Conservation (phyloP, 495 filamentous ascomycete genomes). For the Penicillium macrosclerotiorum region DNA sequence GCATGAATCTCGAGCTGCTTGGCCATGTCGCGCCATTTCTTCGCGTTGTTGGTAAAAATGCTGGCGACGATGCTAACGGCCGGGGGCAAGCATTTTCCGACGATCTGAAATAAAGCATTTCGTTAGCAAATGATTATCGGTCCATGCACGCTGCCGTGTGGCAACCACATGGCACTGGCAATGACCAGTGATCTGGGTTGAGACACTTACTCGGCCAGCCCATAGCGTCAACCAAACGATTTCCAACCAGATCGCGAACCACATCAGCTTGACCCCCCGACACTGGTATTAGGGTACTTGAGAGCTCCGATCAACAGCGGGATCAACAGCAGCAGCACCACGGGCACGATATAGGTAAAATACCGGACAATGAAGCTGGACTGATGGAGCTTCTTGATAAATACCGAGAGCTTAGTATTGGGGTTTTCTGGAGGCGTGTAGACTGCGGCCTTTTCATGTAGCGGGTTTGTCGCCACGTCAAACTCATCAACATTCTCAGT, state of each 20-base stretch:
- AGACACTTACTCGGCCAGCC: slow-evolving; percentile 68
- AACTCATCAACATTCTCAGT: slow-evolving; percentile 78
- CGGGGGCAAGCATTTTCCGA: slow-evolving; percentile 71
- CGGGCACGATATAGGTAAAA: slow-evolving; percentile 78
- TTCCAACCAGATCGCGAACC: slow-evolving; percentile 95
- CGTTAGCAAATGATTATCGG: background rate
- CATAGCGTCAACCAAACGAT: slow-evolving; percentile 91
- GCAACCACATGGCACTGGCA: background rate
- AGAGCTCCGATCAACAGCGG: slow-evolving; percentile 78
- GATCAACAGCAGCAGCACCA: slow-evolving; percentile 71
- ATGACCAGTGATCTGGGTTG: no score
- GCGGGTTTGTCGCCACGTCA: slow-evolving; percentile 68
- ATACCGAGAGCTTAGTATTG: slow-evolving; percentile 55
- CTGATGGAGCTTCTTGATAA: slow-evolving; percentile 66
- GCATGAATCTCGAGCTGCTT: slow-evolving; percentile 82
- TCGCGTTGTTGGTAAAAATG: slow-evolving; percentile 80
- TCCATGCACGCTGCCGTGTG: background rate
- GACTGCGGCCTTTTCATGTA: slow-evolving; percentile 66
- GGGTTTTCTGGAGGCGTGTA: slow-evolving; percentile 70
- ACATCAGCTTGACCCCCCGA: slow-evolving; percentile 79
- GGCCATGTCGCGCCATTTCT: slow-evolving; percentile 92
- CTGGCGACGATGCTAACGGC: slow-evolving; percentile 65
- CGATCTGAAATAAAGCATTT: slow-evolving; percentile 44
- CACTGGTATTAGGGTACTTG: slow-evolving; percentile 58
- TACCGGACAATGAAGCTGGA: slow-evolving; percentile 81